Conservation (phyloP, 2,329 filamentous ascomycete genomes). For the Neurospora sp. region DNA sequence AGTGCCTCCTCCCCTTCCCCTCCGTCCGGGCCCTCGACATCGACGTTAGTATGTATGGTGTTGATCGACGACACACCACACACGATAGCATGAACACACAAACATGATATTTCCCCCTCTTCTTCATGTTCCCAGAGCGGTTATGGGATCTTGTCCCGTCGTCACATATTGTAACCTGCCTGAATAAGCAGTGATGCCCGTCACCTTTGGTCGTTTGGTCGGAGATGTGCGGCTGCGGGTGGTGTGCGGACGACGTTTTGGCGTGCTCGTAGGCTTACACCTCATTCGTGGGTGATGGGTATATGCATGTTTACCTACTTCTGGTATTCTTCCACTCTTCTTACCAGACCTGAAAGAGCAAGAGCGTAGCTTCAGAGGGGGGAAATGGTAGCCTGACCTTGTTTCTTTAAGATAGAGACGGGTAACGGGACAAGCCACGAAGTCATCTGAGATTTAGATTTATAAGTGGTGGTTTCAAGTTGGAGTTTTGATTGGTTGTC, state of each 20-base stretch:
- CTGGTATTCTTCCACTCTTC: not conserved
- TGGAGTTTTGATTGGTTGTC: not conserved
- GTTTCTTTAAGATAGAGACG: not conserved
- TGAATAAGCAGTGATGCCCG: not conserved
- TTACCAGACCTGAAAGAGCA: not conserved
- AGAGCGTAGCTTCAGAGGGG: not conserved
- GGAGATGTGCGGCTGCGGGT: not conserved
- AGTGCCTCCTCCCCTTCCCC: not conserved
- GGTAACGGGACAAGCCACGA: not conserved
- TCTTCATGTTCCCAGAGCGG: not conserved
- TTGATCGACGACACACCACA: not conserved
- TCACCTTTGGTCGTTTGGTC: not conserved
- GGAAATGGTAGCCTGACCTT: not conserved
- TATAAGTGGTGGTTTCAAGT: not conserved
- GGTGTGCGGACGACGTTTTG: not conserved
- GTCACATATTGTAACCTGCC: not conserved
- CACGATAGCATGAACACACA: not conserved
- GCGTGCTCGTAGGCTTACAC: not conserved
- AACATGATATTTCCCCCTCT: not conserved
- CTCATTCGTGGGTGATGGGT: not conserved
- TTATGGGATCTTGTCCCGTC: not conserved
- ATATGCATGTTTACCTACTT: not conserved
- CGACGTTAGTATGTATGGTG: not conserved
- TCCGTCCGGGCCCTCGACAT: not conserved
- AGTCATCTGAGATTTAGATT: not conserved